Percentiles rank a stretch among this genome's conserved stretches.
phyloP scores from a whole-genome alignment of 202 grass and related monocot genomes.

The Zoysia matrella region DNA sequence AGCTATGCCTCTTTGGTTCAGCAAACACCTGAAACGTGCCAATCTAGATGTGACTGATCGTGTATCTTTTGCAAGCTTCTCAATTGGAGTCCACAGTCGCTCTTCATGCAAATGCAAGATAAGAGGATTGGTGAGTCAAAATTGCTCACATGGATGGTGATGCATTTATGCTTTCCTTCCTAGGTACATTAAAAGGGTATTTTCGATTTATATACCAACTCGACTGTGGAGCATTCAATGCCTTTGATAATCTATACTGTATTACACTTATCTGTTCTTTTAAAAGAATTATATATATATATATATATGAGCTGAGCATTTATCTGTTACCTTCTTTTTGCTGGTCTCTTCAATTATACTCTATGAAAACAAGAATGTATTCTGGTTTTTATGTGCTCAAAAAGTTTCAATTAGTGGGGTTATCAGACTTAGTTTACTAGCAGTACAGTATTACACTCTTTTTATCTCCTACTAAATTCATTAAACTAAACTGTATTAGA shows the following conservation, averaged over 20 bases:
- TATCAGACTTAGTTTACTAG: neutral
- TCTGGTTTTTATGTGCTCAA: conserved; percentile 12
- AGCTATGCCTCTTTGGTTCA: conserved; percentile 94
- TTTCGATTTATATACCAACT: conserved; percentile 3
- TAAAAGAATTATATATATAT: too few species aligned
- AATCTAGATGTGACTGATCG: conserved; percentile 71
- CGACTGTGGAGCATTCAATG: conserved; percentile 10
- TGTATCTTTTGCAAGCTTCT: conserved; percentile 72
- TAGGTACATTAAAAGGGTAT: conserved; percentile 10
- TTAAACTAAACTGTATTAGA: neutral
- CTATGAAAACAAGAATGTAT: neutral
- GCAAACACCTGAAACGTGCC: conserved; percentile 93
- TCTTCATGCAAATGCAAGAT: conserved; percentile 62
- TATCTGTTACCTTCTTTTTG: neutral
- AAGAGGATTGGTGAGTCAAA: conserved; percentile 49
- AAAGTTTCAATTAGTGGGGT: neutral
- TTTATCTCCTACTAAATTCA: neutral
- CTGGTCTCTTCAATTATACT: conserved; percentile 19
- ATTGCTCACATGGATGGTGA: conserved; percentile 7
- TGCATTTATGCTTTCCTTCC: conserved; percentile 28
- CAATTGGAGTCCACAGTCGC: conserved; percentile 79
- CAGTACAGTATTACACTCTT: conserved; percentile 22
- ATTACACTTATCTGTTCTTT: neutral
- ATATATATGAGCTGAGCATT: too few species aligned
- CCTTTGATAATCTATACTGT: conserved; percentile 27